phyloP scores from a whole-genome alignment of 2,329 filamentous ascomycete genomes.

The Zymoseptoria passerinii region DNA sequence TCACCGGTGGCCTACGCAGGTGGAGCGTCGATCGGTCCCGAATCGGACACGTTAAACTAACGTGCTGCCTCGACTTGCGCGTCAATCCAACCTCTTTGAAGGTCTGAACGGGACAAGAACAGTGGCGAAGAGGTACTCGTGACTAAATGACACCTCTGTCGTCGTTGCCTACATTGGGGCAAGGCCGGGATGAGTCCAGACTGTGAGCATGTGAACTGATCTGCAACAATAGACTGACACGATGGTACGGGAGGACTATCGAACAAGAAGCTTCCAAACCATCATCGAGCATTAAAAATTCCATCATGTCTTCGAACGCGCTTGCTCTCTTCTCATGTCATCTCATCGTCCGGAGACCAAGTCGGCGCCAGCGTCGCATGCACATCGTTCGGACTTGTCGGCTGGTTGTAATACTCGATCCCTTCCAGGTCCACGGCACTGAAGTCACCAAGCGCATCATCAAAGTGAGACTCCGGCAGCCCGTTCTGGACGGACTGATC shows the following conservation, averaged over 20 bases:
- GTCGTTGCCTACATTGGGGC: not conserved
- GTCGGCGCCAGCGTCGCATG: conserved; percentile 21
- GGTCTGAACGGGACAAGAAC: not conserved
- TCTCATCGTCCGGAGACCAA: conserved; percentile 26
- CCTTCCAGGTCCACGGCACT: conserved; percentile 17
- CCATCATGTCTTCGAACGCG: not conserved
- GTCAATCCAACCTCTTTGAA: not conserved
- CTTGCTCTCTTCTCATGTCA: not conserved
- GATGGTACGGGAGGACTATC: not conserved
- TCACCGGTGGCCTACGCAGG: not conserved
- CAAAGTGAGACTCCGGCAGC: conserved; percentile 21
- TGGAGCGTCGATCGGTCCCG: not conserved
- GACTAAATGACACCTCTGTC: no score
- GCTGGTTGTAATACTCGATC: conserved; percentile 18
- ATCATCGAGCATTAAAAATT: conserved; percentile 38
- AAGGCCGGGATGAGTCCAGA: not conserved
- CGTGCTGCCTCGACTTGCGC: not conserved
- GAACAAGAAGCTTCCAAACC: not conserved
- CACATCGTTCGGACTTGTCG: conserved; percentile 17
- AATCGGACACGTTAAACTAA: not conserved
- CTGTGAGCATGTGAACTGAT: not conserved
- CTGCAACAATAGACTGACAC: not conserved
- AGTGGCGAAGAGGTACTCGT: not conserved
- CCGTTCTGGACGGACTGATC: not conserved
- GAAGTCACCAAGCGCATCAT: conserved; percentile 16